A percentile compares a stretch with the other conserved stretches of the same genome.
These are phyloP conservation scores for Colletotrichum lupini DNA, from an alignment of 2,329 filamentous ascomycete species.

Conservation along the genomic window DNA sequence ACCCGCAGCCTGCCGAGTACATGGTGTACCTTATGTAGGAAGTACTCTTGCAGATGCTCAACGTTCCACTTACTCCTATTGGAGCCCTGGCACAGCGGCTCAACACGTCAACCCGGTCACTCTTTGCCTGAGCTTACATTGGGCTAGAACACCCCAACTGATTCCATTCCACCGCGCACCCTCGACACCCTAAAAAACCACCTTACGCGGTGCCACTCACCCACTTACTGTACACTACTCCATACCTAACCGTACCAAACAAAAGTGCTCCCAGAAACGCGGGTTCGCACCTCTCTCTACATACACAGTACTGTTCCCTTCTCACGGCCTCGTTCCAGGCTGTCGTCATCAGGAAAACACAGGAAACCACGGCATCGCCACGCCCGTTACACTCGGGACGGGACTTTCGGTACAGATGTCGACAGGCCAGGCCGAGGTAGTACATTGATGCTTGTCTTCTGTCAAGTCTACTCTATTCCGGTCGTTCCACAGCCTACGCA, in stretches of 20 bases:
- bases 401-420: background rate
- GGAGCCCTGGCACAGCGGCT: slow-evolving; percentile 32
- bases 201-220: background rate
- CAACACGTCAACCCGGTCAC: slow-evolving; percentile 31
- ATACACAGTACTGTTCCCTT: background rate
- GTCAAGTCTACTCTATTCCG: background rate
- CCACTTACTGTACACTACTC: background rate
- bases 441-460: background rate
- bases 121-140: background rate
- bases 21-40: too few relatives aligned
- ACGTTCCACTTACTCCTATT: slow-evolving; percentile 32
- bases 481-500: background rate
- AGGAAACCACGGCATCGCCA: background rate
- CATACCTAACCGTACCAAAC: background rate
- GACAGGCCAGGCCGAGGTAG: background rate
- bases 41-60: background rate
- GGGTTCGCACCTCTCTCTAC: background rate
- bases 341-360: background rate
- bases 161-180: background rate
- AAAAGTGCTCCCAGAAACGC: background rate
- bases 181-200: background rate
- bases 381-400: background rate
- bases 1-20: background rate
- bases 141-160: slow-evolving; percentile 11
- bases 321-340: background rate